Base-by-base conservation (phyloP, 2,329 filamentous ascomycete species). In the Cladophialophora exuberans region DNA sequence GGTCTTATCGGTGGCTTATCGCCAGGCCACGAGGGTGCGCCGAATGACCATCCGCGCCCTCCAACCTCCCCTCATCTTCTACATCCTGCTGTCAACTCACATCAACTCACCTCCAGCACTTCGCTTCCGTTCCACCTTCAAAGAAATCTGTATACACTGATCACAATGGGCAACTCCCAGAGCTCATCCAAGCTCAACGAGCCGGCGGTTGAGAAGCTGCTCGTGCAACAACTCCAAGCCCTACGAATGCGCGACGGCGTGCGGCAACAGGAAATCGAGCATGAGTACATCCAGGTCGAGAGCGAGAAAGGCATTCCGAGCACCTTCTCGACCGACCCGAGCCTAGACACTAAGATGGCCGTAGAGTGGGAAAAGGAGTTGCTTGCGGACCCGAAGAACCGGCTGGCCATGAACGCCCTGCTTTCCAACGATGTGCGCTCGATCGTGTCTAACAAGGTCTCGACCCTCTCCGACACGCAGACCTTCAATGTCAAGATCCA, bases 401-500 rank as follows among this genome's bases (percentile, higher is more conserved):
- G 88, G 58, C 84, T 95, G 11, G 90, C 89, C 4, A 79, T 94
- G 28, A 84, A 86, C 1, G 88, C 88, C 2, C 77, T 95, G 45
- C 86, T 83, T 67, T 78, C 81, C 7, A 84, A 86, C 61, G 80
- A 89, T 59, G 85, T 88, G 5, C 80, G 80, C 54, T 72, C 82
- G 9, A 79, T 91, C 39, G 79, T 96, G 38, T 79, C 81, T 50
- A 87, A 85, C 35, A 82, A 82, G 6, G 73, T 83, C 0, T 77
- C 86, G 23, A 74, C 82, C 51, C 82, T 90, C 56, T 73, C 80
- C 35, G 87, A 94, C 68, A 86, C 84, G 51, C 90, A 96, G 52
- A 81, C 88, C 59, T 96, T 91, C 83, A 95, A 92, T 67, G 74
- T 91, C 69, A 85, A 84, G 70, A 91, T 96, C 57, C 88, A 90